These are phyloP conservation scores for Penicillium brevicompactum DNA, from an alignment of 2,329 filamentous ascomycete species.

Conservation along the genomic window DNA sequence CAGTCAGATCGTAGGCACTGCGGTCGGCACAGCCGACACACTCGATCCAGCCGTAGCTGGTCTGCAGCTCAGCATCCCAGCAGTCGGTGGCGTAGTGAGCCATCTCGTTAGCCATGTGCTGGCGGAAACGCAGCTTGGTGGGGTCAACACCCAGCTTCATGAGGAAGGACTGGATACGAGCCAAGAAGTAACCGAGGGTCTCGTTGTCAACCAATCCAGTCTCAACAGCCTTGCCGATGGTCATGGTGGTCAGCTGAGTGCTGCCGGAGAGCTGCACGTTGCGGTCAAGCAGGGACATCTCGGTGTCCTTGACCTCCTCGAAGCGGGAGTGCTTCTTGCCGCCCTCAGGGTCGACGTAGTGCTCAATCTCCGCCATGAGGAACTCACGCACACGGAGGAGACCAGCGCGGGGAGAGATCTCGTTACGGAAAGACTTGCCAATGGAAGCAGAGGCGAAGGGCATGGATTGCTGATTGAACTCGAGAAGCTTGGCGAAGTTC, in stretches of 20 bases:
- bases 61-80: slow-evolving; percentile 94
- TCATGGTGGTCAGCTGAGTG: slow-evolving; percentile 71
- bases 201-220: slow-evolving; percentile 89
- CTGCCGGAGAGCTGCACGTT: slow-evolving; percentile 84
- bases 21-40: slow-evolving; percentile 96
- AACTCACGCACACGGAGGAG: slow-evolving; percentile 95
- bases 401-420: slow-evolving; percentile 91
- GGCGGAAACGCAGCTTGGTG: slow-evolving; percentile 89
- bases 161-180: slow-evolving; percentile 89
- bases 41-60: slow-evolving; percentile 95
- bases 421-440: slow-evolving; percentile 97
- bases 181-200: slow-evolving; percentile 96
- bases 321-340: slow-evolving; percentile 95
- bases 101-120: slow-evolving; percentile 92
- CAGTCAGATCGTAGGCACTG: slow-evolving; percentile 89
- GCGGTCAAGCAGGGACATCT: slow-evolving; percentile 81
- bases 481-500: slow-evolving; percentile 93
- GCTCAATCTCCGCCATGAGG: slow-evolving; percentile 98
- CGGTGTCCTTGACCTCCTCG: slow-evolving; percentile 77
- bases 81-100: slow-evolving; percentile 96
- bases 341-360: slow-evolving; percentile 91
- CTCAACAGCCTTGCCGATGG: slow-evolving; percentile 84
- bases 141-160: slow-evolving; percentile 83
- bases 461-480: slow-evolving; percentile 94
- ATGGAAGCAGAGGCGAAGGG: slow-evolving; percentile 97